Evolutionary conservation across 2,329 filamentous ascomycete species (phyloP).

Genomic region (Xylaria sp.): DNA sequence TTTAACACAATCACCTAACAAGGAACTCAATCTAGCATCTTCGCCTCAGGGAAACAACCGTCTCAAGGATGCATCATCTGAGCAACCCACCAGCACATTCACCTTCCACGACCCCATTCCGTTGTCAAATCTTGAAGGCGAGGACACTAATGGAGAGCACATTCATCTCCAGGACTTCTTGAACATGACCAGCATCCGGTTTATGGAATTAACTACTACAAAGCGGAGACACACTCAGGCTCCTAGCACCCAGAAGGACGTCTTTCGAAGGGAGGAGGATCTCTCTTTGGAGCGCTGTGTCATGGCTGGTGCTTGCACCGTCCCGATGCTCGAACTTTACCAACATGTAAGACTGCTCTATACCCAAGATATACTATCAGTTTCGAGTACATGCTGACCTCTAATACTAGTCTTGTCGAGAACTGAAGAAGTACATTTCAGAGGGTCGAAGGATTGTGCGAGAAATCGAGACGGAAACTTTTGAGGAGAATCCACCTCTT

Average conservation of each 20-base stretch:
- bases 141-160: slow-evolving; percentile 66
- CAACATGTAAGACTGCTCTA: slow-evolving; percentile 73
- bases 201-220: slow-evolving; percentile 98
- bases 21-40: slow-evolving; percentile 54
- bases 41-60: slow-evolving; percentile 68
- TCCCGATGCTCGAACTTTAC: slow-evolving; percentile 93
- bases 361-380: slow-evolving; percentile 1
- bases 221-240: slow-evolving; percentile 88
- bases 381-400: slow-evolving; percentile 45
- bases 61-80: slow-evolving; percentile 65
- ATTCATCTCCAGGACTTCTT: slow-evolving; percentile 93
- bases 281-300: slow-evolving; percentile 79
- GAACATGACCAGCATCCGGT: slow-evolving; percentile 94
- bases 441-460: slow-evolving; percentile 90
- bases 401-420: slow-evolving; percentile 76
- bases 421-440: slow-evolving; percentile 96
- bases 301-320: slow-evolving; percentile 87
- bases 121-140: slow-evolving; percentile 56
- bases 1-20: slow-evolving; percentile 60
- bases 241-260: slow-evolving; percentile 61
- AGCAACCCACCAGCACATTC: slow-evolving; percentile 57
- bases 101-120: slow-evolving; percentile 57
- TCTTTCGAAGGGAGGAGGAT: slow-evolving; percentile 60
- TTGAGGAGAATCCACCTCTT: slow-evolving; percentile 88
- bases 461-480: slow-evolving; percentile 89